Percentiles rank a stretch among this genome's conserved stretches.
phyloP scores from a whole-genome alignment of 2,329 filamentous ascomycete species.

The Ophiostoma australiae region DNA sequence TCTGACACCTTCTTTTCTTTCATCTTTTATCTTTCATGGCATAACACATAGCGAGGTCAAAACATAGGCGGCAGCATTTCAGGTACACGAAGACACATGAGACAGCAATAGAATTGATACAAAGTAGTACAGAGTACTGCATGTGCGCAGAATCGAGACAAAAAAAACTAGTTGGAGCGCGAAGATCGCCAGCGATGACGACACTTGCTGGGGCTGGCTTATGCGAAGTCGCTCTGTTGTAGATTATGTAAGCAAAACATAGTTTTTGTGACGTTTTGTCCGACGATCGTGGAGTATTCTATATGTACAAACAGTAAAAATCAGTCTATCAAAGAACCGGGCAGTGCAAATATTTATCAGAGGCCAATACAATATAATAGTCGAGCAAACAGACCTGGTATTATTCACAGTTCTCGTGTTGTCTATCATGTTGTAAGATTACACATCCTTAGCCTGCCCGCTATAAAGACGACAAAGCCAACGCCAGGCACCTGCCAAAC shows the following conservation, averaged over 20 bases:
- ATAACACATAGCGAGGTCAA: slow-evolving; percentile 16
- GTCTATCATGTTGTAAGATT: not conserved
- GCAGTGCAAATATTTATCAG: not conserved
- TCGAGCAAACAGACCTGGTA: not conserved
- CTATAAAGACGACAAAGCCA: not conserved
- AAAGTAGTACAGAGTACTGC: not conserved
- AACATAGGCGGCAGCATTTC: slow-evolving; percentile 3
- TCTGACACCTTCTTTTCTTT: not conserved
- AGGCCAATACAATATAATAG: not conserved
- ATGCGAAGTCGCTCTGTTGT: not conserved
- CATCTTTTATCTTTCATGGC: not conserved
- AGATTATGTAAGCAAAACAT: not conserved
- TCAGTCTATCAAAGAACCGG: not conserved
- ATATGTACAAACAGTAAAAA: not conserved
- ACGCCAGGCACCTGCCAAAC: not conserved
- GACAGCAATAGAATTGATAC: not conserved
- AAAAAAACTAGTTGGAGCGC: not conserved
- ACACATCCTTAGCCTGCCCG: not conserved
- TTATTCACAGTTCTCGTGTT: not conserved
- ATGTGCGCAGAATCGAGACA: not conserved
- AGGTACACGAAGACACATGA: slow-evolving; percentile 4
- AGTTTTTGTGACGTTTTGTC: not conserved
- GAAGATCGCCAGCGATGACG: slow-evolving; percentile 14
- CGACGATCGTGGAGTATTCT: not conserved
- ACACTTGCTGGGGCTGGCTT: not conserved